phyloP scores from a whole-genome alignment of 495 filamentous ascomycete genomes.

The Lasiosphaeris hirsuta region DNA sequence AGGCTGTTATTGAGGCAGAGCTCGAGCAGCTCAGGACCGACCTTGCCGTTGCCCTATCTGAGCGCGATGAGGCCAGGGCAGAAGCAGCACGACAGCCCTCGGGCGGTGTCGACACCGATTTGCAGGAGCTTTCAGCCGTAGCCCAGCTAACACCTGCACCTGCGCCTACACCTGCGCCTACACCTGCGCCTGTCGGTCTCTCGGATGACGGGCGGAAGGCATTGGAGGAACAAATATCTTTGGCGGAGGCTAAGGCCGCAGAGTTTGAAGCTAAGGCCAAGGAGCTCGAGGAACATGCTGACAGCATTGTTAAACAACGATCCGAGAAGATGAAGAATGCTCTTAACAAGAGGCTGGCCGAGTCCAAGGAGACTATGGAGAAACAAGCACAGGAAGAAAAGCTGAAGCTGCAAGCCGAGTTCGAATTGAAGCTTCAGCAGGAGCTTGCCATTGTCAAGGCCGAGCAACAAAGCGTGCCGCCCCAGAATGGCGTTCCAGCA shows the following conservation, averaged over 20 bases:
- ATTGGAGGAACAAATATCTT: constrained; percentile 46
- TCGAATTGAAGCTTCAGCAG: constrained; percentile 63
- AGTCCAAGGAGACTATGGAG: constrained; percentile 50
- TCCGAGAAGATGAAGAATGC: constrained; percentile 69
- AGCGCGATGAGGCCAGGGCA: constrained; percentile 47
- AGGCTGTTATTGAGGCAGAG: constrained; percentile 39
- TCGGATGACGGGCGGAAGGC: constrained; percentile 51
- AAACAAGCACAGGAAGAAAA: constrained; percentile 50
- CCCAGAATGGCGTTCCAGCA: constrained; percentile 28
- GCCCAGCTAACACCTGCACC: constrained; percentile 17
- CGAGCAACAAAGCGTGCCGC: constrained; percentile 41
- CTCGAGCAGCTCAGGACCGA: constrained; percentile 45
- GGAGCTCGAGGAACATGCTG: constrained; percentile 51
- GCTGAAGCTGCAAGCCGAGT: constrained; percentile 56
- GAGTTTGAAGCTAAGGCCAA: constrained; percentile 55
- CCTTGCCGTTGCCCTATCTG: constrained; percentile 37
- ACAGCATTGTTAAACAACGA: constrained; percentile 58
- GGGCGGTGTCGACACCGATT: constrained; percentile 30
- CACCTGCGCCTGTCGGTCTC: constrained; percentile 22
- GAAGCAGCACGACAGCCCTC: constrained; percentile 39
- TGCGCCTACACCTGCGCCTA: constrained; percentile 9
- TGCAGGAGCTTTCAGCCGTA: constrained; percentile 33
- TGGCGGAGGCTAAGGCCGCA: constrained; percentile 45
- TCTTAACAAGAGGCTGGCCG: constrained; percentile 65
- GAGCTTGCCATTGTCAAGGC: constrained; percentile 55